phyloP scores from a whole-genome alignment of 306 rosid genomes.

The Sphenostylis stenocarpa region DNA sequence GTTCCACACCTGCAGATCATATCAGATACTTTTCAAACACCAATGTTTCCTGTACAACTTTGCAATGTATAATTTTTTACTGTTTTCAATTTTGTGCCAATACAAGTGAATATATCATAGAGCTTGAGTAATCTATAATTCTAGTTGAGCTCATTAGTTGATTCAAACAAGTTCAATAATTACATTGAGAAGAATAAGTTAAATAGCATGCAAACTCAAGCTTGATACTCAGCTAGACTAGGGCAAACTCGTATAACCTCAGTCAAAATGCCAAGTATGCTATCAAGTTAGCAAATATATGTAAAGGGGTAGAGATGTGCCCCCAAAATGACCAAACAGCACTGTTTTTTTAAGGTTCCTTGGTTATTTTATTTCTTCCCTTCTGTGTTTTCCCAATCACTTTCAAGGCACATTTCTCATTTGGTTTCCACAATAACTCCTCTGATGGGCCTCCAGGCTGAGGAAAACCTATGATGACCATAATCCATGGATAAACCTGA shows the following conservation, averaged over 20 bases:
- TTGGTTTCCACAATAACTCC: background rate
- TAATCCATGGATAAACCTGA: background rate
- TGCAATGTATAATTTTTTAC: background rate
- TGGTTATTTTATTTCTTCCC: background rate
- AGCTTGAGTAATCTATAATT: background rate
- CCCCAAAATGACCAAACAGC: background rate
- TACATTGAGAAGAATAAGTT: background rate
- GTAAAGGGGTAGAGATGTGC: background rate
- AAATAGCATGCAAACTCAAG: background rate
- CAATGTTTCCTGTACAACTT: background rate
- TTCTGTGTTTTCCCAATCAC: background rate
- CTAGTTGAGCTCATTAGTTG: background rate
- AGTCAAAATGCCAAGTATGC: background rate
- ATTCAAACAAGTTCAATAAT: background rate
- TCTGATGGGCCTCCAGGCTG: background rate
- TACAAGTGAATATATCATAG: constrained; percentile 1
- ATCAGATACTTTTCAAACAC: constrained; percentile 12
- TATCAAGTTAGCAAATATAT: background rate
- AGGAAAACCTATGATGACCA: background rate
- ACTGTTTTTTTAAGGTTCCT: background rate
- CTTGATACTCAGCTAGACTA: background rate
- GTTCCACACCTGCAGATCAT: background rate
- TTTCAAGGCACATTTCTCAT: background rate
- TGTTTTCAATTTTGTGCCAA: background rate
- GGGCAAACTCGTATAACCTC: background rate